Conservation (phyloP, 768 basidiomycete species). For the Lentinus tigrinus region DNA sequence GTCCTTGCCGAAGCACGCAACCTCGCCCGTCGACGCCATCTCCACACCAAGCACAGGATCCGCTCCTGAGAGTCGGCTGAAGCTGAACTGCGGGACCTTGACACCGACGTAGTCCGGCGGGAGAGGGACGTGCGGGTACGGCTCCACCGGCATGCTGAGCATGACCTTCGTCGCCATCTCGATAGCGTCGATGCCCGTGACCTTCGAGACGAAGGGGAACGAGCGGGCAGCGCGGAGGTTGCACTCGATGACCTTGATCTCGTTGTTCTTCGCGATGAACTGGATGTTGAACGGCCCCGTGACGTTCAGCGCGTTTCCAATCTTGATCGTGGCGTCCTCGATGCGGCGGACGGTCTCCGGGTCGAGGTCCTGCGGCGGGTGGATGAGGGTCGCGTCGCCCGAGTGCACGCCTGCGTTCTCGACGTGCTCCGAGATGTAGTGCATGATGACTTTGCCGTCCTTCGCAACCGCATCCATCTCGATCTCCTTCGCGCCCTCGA, state of each 20-base stretch:
- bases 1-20: slow-evolving; percentile 96
- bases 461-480: slow-evolving; percentile 99
- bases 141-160: slow-evolving; percentile 84
- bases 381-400: slow-evolving; percentile 96
- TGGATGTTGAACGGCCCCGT: slow-evolving; percentile 99
- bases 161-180: slow-evolving; percentile 99
- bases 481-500: slow-evolving; percentile 99
- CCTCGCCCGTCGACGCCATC: slow-evolving; percentile 99
- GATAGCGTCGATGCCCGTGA: slow-evolving; percentile 96
- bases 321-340: slow-evolving; percentile 95
- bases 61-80: slow-evolving; percentile 93
- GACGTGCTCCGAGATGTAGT: slow-evolving; percentile 98
- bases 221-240: slow-evolving; percentile 97
- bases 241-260: slow-evolving; percentile 99
- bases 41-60: slow-evolving; percentile 98
- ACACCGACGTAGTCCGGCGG: slow-evolving; percentile 95
- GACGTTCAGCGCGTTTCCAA: slow-evolving; percentile 95
- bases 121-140: slow-evolving; percentile 87
- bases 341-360: slow-evolving; percentile 95
- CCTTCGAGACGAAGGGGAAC: slow-evolving; percentile 99
- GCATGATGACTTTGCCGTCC: slow-evolving; percentile 98
- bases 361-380: slow-evolving; percentile 97
- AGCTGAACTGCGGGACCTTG: slow-evolving; percentile 99
- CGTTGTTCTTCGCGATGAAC: slow-evolving; percentile 99
- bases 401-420: slow-evolving; percentile 99